Conservation (phyloP, 768 basidiomycete genomes). For the Fibroporia radiculosa region DNA sequence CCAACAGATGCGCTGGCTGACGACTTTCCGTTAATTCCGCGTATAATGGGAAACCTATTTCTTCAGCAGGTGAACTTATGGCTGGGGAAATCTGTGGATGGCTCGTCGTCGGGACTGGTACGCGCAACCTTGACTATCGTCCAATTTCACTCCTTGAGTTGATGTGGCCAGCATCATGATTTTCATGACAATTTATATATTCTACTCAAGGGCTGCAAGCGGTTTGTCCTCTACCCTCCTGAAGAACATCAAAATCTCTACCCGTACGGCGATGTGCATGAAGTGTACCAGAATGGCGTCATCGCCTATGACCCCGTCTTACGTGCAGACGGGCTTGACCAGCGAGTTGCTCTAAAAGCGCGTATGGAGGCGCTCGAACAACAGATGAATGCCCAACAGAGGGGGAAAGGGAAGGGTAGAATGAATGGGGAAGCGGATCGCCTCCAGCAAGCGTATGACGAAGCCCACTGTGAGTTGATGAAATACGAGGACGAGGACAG, state of each 20-base stretch:
- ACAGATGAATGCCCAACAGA: constrained; percentile 7
- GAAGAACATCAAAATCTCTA: constrained; percentile 17
- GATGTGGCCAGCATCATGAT: constrained; percentile 21
- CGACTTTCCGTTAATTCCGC: constrained; percentile 21
- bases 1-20: constrained; percentile 20
- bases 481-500: constrained; percentile 8
- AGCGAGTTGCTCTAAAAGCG: constrained; percentile 16
- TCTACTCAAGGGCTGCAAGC: constrained; percentile 22
- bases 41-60: constrained; percentile 22
- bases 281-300: constrained; percentile 21
- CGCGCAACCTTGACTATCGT: background rate
- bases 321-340: constrained; percentile 21
- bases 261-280: constrained; percentile 18
- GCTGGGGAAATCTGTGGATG: constrained; percentile 22
- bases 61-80: constrained; percentile 26
- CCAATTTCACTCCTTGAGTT: background rate
- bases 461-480: constrained; percentile 19
- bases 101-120: constrained; percentile 24
- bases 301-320: constrained; percentile 22
- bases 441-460: constrained; percentile 16
- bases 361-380: constrained; percentile 18
- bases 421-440: constrained; percentile 12
- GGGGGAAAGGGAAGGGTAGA: constrained; percentile 17
- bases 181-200: constrained; percentile 27
- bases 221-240: constrained; percentile 25